Evolutionary conservation across 139 green algal genomes (phyloP).

Genomic region (Volvox africanus): DNA sequence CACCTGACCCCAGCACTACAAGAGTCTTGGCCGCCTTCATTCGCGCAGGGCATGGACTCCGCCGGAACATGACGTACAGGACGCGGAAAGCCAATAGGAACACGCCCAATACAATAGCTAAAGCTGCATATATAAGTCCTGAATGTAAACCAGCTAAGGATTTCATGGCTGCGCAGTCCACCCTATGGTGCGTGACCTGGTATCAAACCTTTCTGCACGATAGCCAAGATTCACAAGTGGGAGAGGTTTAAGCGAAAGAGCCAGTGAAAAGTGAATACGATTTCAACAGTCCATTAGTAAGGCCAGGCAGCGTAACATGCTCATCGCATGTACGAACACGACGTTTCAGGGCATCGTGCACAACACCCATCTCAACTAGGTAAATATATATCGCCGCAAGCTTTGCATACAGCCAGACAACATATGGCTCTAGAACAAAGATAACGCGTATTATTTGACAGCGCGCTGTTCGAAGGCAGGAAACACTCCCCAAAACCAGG

Average conservation of each 20-base stretch:
- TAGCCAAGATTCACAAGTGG: too few relatives aligned
- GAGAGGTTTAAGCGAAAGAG: too few relatives aligned
- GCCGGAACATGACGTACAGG: background rate
- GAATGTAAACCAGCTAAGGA: background rate
- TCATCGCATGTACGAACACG: too few relatives aligned
- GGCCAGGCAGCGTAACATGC: too few relatives aligned
- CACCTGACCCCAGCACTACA: conserved; percentile 88
- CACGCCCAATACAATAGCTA: background rate
- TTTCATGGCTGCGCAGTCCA: background rate
- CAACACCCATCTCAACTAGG: background rate
- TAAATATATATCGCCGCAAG: too few relatives aligned
- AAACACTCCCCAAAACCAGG: too few relatives aligned
- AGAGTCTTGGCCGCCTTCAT: conserved; percentile 66
- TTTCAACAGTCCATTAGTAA: background rate
- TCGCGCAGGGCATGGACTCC: background rate
- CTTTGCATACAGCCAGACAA: too few relatives aligned
- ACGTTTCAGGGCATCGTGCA: background rate
- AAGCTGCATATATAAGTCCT: background rate
- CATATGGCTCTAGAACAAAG: too few relatives aligned
- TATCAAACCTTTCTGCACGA: too few relatives aligned
- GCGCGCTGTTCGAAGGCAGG: too few relatives aligned
- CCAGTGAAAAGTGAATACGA: background rate
- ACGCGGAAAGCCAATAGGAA: conserved; percentile 6
- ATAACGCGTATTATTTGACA: too few relatives aligned
- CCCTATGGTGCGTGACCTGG: too few relatives aligned